Evolutionary conservation across 768 basidiomycete species (phyloP), one percentile per base, ranked within the genome.

Genomic region (Suillus tomentosus): DNA sequence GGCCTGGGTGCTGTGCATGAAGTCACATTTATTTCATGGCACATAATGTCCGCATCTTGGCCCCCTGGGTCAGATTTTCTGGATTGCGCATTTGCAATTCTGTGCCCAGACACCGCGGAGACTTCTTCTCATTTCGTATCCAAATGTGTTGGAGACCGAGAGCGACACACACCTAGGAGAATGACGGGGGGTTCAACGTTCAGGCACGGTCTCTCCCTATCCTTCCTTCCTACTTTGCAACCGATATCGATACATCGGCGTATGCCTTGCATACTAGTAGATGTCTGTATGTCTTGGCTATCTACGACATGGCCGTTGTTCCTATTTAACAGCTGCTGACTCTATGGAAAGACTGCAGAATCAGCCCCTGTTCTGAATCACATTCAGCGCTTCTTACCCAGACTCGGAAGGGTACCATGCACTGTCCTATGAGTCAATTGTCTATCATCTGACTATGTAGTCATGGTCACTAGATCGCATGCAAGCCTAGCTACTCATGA

Each of bases 151-250:
- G 27, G 22, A 22, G 22, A 48, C 11, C 22, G 5, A 48, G n/a
- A 22, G 3, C 47, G 47, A 48, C 45, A 11, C 45, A 11, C n/a
- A 4, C 45, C 4, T 47, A n/a, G 19, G 45, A 47, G 43, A 43
- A 43, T 8, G 19, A 43, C 19, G 10, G 43, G 3, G 94, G 94
- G 36, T 36, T 36, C 10, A 31, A 31, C 31, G 91, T 92, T 19
- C 91, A 92, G 71, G 88, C 89, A 2, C 80, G 87, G 24, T 24
- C 6, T 51, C 50, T 15, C 24, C 24, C 48, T 27, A 8, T 24
- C 14, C 48, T 50, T 24, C 14, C 48, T 50, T 50, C 13, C 24
- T 24, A 24, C 22, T 24, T 50, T 14, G 48, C 22, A 8, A 48
- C 47, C 22, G 22, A 48, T 8, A 13, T 13, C 13, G 47, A 50